These are phyloP conservation scores for Colletotrichum aenigma DNA, from an alignment of 2,329 filamentous ascomycete species.

Conservation along the genomic window DNA sequence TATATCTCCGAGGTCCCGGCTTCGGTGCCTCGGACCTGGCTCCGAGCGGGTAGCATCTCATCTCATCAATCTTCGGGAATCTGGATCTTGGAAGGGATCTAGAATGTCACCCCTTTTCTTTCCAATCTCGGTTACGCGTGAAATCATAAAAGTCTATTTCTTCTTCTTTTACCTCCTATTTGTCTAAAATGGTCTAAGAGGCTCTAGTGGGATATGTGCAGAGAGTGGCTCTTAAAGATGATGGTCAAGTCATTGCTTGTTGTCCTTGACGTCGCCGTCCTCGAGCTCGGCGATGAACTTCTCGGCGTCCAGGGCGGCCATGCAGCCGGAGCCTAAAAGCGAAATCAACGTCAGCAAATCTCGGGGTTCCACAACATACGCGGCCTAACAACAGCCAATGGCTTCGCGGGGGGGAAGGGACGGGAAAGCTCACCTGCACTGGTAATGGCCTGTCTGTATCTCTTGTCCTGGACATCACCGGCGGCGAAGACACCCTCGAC, in stretches of 20 bases:
- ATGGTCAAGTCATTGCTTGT: slow-evolving; percentile 21
- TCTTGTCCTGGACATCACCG: slow-evolving; percentile 98
- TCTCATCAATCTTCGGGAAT: background rate
- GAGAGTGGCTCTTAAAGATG: slow-evolving; percentile 11
- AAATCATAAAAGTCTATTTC: slow-evolving; percentile 12
- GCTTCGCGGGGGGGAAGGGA: background rate
- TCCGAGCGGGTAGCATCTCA: background rate
- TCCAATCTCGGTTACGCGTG: background rate
- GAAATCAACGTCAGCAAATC: slow-evolving; percentile 19
- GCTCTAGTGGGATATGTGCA: background rate
- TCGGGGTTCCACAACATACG: background rate
- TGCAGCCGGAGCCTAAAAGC: slow-evolving; percentile 80
- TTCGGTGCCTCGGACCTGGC: slow-evolving; percentile 5
- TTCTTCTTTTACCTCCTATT: background rate
- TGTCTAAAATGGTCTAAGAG: background rate
- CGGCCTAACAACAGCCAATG: background rate
- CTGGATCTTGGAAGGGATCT: background rate
- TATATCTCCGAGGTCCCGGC: background rate
- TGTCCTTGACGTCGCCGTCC: slow-evolving; percentile 33
- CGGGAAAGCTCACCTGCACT: slow-evolving; percentile 78
- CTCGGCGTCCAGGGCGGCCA: slow-evolving; percentile 94
- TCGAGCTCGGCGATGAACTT: slow-evolving; percentile 86
- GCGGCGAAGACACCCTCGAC: slow-evolving; percentile 93
- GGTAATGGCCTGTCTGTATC: slow-evolving; percentile 96
- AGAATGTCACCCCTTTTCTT: background rate